phyloP scores from a whole-genome alignment of 139 green algal genomes.

The Tetraselmis chui region DNA sequence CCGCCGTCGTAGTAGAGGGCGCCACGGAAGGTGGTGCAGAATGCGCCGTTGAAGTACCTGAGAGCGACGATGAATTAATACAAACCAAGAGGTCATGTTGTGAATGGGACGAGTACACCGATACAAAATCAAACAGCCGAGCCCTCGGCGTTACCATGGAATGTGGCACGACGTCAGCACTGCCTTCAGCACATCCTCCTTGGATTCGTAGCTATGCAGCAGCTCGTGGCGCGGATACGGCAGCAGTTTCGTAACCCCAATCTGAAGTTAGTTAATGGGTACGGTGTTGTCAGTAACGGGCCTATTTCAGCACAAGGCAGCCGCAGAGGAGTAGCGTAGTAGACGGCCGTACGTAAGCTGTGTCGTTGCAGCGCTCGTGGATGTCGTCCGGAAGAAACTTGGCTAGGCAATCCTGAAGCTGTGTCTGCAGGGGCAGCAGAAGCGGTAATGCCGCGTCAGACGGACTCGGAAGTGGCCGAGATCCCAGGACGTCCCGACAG shows the following conservation, averaged over 20 bases:
- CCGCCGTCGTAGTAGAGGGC: conserved; percentile 56
- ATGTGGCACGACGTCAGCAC: conserved; percentile 79
- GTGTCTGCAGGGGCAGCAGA: background rate
- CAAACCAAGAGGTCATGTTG: no score
- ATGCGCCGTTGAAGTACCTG: conserved; percentile 47
- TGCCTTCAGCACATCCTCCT: conserved; percentile 64
- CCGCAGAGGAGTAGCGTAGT: no score
- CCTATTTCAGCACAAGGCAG: no score
- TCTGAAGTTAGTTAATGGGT: conserved; percentile 5
- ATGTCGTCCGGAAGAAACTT: conserved; percentile 44
- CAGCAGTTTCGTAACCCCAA: conserved; percentile 40
- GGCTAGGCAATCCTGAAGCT: conserved; percentile 33
- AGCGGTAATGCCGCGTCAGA: background rate
- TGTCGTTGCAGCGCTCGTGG: conserved; percentile 27
- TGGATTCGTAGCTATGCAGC: conserved; percentile 50
- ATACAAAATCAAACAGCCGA: no score
- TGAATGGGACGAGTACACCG: no score
- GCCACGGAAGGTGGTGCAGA: conserved; percentile 52
- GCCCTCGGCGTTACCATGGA: conserved; percentile 39
- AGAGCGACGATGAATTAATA: no score
- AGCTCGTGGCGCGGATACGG: conserved; percentile 29
- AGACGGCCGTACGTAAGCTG: conserved; percentile 36
- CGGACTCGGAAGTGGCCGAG: no score
- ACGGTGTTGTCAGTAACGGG: no score
- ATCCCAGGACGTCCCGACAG: no score